Base-by-base conservation (phyloP, 2,329 filamentous ascomycete genomes). In the Trichoderma lentiforme region DNA sequence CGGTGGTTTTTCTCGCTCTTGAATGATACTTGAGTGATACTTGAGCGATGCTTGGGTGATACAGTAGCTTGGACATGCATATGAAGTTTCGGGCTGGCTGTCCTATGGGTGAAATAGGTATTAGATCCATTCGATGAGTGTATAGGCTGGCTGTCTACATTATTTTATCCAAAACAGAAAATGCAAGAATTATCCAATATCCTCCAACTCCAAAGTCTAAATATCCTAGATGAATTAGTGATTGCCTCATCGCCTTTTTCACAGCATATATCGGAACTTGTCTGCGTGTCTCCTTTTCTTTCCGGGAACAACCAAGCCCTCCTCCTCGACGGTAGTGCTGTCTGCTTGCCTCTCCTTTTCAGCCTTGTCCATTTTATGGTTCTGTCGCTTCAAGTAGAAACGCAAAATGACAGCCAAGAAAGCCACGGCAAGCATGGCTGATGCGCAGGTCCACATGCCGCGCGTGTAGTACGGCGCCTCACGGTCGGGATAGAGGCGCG, bases 361-460 rank as follows among this genome's bases (percentile, higher is more conserved):
- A 39, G 76, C 77, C 47, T 71, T 72, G 67, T 86, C 85, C 72
- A 85, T 78, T 71, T 75, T 81, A 18, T 80, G 75, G 76, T 92
- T 92, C 77, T 83, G 81, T 68, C 84, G 78, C 60, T 78, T 79
- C 43, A 93, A 77, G 34, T 89, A 83, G n/a, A 83, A 72, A 70
- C 90, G 84, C 80, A 92, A 79, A 11, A 81, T 76, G 36, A 85
- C 74, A 0, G 89, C 89, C 72, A 92, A 76, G 0, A 84, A 72
- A 2, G 88, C 89, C 5, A 92, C 90, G 1, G 82, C 80, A 3
- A 86, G 74, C 90, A 93, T 92, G 72, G 90, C 90, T 11, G 79
- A 82, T 0, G 89, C 88, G 75, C 91, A 93, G 1, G 86, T 82
- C 34, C 81, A 82, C 89, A 92, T 92, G 3, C 91, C 91, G 1